phyloP scores from a whole-genome alignment of 345 rosid species.

The Iberis pinnata region DNA sequence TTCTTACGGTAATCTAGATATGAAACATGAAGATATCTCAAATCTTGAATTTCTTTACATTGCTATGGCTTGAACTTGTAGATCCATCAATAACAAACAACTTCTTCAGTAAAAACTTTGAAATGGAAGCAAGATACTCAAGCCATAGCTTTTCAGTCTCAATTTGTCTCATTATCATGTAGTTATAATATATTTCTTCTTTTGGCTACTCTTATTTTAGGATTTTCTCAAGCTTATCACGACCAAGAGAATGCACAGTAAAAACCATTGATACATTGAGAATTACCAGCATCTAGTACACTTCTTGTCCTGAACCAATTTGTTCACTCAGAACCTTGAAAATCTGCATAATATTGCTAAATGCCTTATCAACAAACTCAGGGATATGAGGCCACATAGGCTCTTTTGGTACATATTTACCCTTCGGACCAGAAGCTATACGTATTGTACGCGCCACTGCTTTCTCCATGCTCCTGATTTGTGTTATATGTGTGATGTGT shows the following conservation, averaged over 20 bases:
- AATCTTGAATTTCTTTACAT: too few relatives aligned
- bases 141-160: conserved; percentile 69
- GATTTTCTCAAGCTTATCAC: conserved; percentile 71
- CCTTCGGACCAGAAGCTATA: conserved; percentile 73
- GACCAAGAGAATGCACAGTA: conserved; percentile 80
- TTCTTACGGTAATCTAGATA: too few relatives aligned
- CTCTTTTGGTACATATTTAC: conserved; percentile 62
- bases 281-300: conserved; percentile 81
- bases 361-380: conserved; percentile 76
- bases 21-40: too few relatives aligned
- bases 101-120: too few relatives aligned
- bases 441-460: conserved; percentile 75
- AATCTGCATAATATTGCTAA: conserved; percentile 59
- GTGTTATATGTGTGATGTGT: conserved; percentile 30
- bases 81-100: too few relatives aligned
- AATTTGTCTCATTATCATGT: conserved; percentile 65
- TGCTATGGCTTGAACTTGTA: too few relatives aligned
- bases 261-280: conserved; percentile 77
- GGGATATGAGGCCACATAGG: conserved; percentile 71
- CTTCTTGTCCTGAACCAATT: conserved; percentile 43
- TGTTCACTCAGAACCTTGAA: conserved; percentile 69
- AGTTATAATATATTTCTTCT: conserved; percentile 55
- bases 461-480: conserved; percentile 55
- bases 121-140: too few relatives aligned
- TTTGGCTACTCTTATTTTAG: conserved; percentile 61